These are phyloP conservation scores for Melampsora occidentalis DNA, from an alignment of 1,284 basidiomycete species.

Conservation along the genomic window DNA sequence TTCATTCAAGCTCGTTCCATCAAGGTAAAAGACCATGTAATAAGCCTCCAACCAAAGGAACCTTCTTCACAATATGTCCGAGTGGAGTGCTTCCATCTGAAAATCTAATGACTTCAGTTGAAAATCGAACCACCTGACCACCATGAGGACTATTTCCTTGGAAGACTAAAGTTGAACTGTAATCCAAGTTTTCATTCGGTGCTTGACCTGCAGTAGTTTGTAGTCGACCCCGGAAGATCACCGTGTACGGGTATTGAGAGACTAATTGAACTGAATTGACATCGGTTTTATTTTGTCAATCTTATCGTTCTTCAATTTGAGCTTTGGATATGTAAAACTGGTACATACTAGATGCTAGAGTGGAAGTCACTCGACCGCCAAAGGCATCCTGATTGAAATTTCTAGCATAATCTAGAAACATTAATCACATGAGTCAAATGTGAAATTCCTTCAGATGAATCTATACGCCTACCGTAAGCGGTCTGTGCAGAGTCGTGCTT, in stretches of 20 bases:
- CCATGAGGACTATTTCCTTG: neutral
- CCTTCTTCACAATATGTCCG: neutral
- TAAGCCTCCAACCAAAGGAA: neutral
- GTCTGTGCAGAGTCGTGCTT: too few species aligned
- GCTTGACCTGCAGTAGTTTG: conserved; percentile 4
- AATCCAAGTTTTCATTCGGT: neutral
- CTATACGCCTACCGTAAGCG: too few species aligned
- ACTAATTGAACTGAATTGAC: neutral
- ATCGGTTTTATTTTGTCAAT: too few species aligned
- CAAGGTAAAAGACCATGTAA: too few species aligned
- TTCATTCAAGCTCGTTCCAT: too few species aligned
- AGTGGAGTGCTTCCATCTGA: neutral
- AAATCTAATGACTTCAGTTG: neutral
- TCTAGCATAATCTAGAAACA: neutral
- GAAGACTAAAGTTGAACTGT: neutral
- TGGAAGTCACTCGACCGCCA: neutral
- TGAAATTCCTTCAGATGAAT: too few species aligned
- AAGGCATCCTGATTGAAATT: neutral
- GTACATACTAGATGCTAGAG: neutral
- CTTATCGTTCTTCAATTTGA: too few species aligned
- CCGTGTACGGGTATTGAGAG: neutral
- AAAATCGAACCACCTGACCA: neutral
- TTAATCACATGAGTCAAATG: neutral
- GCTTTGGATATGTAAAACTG: too few species aligned
- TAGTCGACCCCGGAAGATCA: neutral